These are phyloP conservation scores for Cladosporium sp. DNA, from an alignment of 2,329 filamentous ascomycete species.

Conservation along the genomic window DNA sequence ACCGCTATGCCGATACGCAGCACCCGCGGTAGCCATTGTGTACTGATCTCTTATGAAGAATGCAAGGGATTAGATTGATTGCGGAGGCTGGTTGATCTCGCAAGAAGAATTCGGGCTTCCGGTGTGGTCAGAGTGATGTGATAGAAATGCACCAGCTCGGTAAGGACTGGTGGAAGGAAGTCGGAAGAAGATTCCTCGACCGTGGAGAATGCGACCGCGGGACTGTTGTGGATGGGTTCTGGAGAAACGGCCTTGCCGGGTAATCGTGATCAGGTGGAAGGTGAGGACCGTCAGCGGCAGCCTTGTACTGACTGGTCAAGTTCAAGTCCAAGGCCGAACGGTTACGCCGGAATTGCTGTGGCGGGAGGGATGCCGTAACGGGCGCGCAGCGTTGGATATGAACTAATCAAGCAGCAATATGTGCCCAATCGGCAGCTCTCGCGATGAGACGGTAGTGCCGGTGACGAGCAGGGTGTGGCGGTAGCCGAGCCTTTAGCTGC, in stretches of 20 bases:
- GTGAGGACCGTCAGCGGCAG: neutral
- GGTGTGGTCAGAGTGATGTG: neutral
- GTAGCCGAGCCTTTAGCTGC: neutral
- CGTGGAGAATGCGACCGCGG: slow-evolving; percentile 1
- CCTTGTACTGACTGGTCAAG: neutral
- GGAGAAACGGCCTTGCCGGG: neutral
- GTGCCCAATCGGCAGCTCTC: slow-evolving; percentile 13
- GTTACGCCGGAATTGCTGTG: slow-evolving; percentile 13
- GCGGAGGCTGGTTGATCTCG: neutral
- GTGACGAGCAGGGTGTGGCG: neutral
- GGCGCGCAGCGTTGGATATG: slow-evolving; percentile 1
- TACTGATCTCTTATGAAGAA: neutral
- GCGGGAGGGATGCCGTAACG: slow-evolving; percentile 1
- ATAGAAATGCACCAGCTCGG: neutral
- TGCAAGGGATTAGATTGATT: neutral
- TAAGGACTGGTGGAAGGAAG: slow-evolving; percentile 6
- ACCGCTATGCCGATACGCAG: neutral
- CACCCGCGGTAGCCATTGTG: neutral
- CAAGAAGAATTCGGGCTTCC: neutral
- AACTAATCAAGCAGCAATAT: slow-evolving; percentile 1
- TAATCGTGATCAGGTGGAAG: neutral
- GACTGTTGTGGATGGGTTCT: neutral
- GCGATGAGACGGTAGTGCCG: slow-evolving; percentile 1
- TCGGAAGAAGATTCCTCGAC: neutral
- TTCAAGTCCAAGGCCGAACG: slow-evolving; percentile 8